A percentile compares a stretch with the other conserved stretches of the same genome.
phyloP scores from a whole-genome alignment of 73 alveolate genomes.

The Blepharisma stoltei region DNA sequence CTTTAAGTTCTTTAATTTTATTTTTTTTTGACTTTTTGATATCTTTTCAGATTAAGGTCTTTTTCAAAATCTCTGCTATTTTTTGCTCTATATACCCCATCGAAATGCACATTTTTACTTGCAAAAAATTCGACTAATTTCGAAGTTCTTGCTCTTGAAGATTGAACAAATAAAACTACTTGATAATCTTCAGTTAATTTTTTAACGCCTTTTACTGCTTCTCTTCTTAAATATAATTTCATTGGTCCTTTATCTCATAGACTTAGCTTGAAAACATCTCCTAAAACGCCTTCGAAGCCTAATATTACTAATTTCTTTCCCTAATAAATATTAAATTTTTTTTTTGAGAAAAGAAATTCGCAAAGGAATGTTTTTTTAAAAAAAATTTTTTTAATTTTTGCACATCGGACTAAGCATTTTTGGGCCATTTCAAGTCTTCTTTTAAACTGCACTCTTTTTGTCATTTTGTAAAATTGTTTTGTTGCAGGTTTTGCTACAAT shows the following conservation, averaged over 20 bases:
- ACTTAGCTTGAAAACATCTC: conserved; percentile 3
- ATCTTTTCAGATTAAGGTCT: not conserved
- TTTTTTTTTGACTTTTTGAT: too few relatives aligned
- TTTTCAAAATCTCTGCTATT: not conserved
- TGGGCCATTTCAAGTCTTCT: conserved; percentile 14
- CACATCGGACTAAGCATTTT: not conserved
- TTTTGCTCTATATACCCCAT: conserved; percentile 10
- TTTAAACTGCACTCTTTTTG: conserved; percentile 14
- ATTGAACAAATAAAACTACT: not conserved
- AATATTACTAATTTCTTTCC: too few relatives aligned
- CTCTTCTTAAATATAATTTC: conserved; percentile 22
- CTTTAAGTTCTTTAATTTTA: too few relatives aligned
- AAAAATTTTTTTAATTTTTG: too few relatives aligned
- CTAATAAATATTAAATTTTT: too few relatives aligned
- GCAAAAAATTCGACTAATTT: not conserved
- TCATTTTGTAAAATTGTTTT: not conserved
- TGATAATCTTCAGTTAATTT: not conserved
- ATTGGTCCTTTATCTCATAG: not conserved
- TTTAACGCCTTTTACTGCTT: conserved; percentile 7
- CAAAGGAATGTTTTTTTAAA: too few relatives aligned
- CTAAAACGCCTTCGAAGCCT: conserved; percentile 21
- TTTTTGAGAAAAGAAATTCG: too few relatives aligned
- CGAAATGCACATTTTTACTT: not conserved
- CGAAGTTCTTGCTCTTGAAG: not conserved
- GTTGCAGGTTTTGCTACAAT: not conserved